Percentiles rank a stretch among this genome's conserved stretches.
These are phyloP conservation scores for Conticribra weissflogii DNA, from an alignment of 108 stramenopile species.

Conservation along the genomic window DNA sequence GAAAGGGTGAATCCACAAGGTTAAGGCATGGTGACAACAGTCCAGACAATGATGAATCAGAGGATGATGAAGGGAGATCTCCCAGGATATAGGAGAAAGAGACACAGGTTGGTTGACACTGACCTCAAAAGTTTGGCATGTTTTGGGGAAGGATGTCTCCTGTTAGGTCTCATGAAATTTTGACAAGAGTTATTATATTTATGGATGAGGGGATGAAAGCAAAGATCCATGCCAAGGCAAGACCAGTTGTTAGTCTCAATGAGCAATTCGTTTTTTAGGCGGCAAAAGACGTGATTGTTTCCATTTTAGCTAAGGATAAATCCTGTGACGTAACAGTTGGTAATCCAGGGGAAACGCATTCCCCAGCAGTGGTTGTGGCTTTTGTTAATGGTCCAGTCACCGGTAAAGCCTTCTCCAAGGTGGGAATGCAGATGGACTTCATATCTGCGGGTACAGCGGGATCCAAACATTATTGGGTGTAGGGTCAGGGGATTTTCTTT, in stretches of 20 bases:
- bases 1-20: no score
- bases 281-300: constrained; percentile 4
- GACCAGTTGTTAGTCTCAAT: constrained; percentile 14
- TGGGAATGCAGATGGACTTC: no score
- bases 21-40: no score
- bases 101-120: neutral
- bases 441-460: no score
- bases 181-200: neutral
- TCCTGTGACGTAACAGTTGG: constrained; percentile 14
- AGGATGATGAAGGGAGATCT: no score
- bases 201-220: constrained; percentile 11
- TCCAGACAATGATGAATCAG: no score
- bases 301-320: constrained; percentile 20
- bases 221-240: constrained; percentile 3
- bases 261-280: neutral
- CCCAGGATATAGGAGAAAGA: no score
- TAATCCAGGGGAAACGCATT: constrained; percentile 6
- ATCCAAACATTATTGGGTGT: constrained; percentile 5
- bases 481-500: neutral
- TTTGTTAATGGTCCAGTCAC: constrained; percentile 5
- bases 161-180: neutral
- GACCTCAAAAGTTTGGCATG: neutral
- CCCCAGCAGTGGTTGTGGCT: neutral
- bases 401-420: constrained; percentile 12
- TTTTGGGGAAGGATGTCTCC: neutral